Evolutionary conservation across 2,329 filamentous ascomycete species (phyloP).

Genomic region (Ascochyta fabae): DNA sequence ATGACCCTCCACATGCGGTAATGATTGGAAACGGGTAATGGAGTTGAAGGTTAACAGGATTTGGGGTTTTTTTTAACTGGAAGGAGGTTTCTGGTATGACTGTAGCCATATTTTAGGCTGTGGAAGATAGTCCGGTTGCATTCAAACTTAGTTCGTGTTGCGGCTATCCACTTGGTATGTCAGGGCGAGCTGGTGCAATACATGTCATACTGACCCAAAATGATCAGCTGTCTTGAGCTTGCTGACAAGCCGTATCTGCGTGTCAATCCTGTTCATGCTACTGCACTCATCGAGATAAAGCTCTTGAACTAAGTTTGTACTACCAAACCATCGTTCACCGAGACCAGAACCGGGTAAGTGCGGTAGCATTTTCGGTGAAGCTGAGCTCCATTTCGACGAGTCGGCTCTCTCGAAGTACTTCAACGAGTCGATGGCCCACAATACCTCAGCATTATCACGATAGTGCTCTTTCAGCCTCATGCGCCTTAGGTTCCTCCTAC

Average conservation of each 20-base stretch:
- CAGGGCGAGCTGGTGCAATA: background rate
- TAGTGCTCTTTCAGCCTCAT: conserved; percentile 34
- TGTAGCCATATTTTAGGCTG: background rate
- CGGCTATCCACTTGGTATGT: background rate
- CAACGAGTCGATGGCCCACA: conserved; percentile 40
- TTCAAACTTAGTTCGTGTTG: background rate
- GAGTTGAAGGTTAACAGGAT: background rate
- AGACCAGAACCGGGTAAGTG: conserved; percentile 39
- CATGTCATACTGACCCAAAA: background rate
- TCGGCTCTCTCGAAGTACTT: conserved; percentile 31
- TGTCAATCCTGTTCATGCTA: conserved; percentile 39
- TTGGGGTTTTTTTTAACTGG: background rate
- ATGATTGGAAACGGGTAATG: background rate
- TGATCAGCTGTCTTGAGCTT: background rate
- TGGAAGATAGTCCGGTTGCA: background rate
- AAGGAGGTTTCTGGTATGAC: background rate
- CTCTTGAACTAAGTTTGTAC: conserved; percentile 36
- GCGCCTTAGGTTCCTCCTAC: conserved; percentile 33
- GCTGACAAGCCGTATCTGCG: background rate
- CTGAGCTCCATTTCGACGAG: conserved; percentile 15
- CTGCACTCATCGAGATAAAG: conserved; percentile 45
- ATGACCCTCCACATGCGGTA: background rate
- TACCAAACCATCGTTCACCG: conserved; percentile 41
- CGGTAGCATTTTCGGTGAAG: conserved; percentile 22
- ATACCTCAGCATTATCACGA: conserved; percentile 32